Evolutionary conservation across 805 yeast genomes (phyloP).

Genomic region (Candida suzukii): DNA sequence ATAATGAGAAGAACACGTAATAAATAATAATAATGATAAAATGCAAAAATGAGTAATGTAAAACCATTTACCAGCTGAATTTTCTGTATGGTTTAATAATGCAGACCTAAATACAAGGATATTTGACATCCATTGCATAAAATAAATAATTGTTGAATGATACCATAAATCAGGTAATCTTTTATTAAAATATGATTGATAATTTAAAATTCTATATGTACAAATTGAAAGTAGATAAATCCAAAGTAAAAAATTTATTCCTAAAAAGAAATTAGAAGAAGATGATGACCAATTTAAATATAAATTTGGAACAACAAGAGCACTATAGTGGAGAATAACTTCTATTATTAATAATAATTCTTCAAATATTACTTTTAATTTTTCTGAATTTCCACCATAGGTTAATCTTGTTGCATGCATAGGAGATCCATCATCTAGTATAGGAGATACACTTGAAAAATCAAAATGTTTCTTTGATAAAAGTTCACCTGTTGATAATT

Average conservation of each 20-base stretch:
- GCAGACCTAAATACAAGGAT: slow-evolving; percentile 53
- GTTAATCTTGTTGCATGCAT: slow-evolving; percentile 46
- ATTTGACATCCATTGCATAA: slow-evolving; percentile 39
- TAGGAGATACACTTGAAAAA: slow-evolving; percentile 43
- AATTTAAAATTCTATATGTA: slow-evolving; percentile 31
- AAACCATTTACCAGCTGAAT: slow-evolving; percentile 23
- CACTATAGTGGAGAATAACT: slow-evolving; percentile 30
- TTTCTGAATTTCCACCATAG: slow-evolving; percentile 43
- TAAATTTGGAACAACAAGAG: slow-evolving; percentile 18
- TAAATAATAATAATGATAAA: slow-evolving; percentile 34
- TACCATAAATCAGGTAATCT: slow-evolving; percentile 55
- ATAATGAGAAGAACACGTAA: slow-evolving; percentile 50
- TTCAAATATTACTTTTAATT: slow-evolving; percentile 45
- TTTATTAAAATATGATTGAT: slow-evolving; percentile 20
- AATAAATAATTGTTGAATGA: slow-evolving; percentile 47
- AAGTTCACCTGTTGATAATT: slow-evolving; percentile 19
- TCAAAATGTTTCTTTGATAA: slow-evolving; percentile 61
- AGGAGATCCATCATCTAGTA: slow-evolving; percentile 53
- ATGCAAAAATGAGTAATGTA: slow-evolving; percentile 44
- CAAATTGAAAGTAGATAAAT: slow-evolving; percentile 32
- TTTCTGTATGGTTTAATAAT: slow-evolving; percentile 33
- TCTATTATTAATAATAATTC: slow-evolving; percentile 31
- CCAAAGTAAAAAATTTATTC: slow-evolving; percentile 38
- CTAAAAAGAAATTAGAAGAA: too few relatives aligned
- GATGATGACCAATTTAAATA: slow-evolving; percentile 10